A percentile compares a stretch with the other conserved stretches of the same genome.
These are phyloP conservation scores for Nakaseomyces nivariensis DNA, from an alignment of 1,139 yeast genomes.

Conservation along the genomic window DNA sequence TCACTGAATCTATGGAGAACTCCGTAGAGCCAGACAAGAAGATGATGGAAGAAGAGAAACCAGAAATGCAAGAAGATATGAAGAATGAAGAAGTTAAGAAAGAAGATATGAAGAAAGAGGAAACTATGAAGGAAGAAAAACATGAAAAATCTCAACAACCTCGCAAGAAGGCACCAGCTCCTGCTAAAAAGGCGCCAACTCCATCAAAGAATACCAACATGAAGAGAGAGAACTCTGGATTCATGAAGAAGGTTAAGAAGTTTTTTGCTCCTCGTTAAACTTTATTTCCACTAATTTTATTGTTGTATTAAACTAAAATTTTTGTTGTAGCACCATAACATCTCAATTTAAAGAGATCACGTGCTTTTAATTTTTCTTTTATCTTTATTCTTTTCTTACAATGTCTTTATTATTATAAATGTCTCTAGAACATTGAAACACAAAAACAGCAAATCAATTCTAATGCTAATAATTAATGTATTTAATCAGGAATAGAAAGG, in stretches of 20 bases:
- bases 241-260: conserved; percentile 1
- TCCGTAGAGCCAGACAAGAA: neutral
- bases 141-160: no score
- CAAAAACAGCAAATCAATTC: no score
- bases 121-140: no score
- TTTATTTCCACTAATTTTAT: no score
- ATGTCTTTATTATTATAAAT: neutral
- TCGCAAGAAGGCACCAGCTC: neutral
- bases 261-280: conserved; percentile 1
- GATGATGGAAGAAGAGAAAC: neutral
- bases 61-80: neutral
- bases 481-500: no score
- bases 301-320: no score
- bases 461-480: neutral
- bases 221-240: neutral
- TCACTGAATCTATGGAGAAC: neutral
- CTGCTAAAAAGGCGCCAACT: conserved; percentile 1
- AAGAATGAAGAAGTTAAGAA: neutral
- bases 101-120: no score
- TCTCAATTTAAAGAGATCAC: no score
- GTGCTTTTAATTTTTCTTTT: neutral
- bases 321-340: no score
- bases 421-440: neutral
- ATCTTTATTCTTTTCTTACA: neutral
- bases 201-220: neutral